Conservation (phyloP, 108 stramenopile genomes). For the Fragilaria radians region DNA sequence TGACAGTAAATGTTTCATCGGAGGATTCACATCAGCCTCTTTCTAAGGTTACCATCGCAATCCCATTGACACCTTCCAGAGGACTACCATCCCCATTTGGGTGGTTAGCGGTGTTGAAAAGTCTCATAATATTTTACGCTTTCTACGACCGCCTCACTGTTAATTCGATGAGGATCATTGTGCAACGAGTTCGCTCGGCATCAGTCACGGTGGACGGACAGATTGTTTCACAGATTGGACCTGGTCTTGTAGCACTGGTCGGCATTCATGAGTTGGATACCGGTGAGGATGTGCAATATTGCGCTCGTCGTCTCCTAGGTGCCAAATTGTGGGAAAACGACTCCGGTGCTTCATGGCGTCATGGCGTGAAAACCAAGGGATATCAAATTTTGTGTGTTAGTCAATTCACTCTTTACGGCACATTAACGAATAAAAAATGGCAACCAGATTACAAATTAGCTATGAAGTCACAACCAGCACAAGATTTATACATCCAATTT, state of each 20-base stretch:
- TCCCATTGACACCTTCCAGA: too few species aligned
- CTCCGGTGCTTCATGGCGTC: conserved; percentile 56
- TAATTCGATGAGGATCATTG: conserved; percentile 66
- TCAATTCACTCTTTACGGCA: conserved; percentile 87
- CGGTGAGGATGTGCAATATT: conserved; percentile 56
- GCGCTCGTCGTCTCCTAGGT: conserved; percentile 56
- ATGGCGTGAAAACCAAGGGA: conserved; percentile 62
- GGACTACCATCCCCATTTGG: too few species aligned
- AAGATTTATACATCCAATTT: conserved; percentile 59
- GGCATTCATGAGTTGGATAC: conserved; percentile 75
- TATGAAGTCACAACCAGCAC: conserved; percentile 68
- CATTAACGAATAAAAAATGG: conserved; percentile 60
- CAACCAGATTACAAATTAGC: conserved; percentile 81
- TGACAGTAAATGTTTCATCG: too few species aligned
- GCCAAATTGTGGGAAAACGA: conserved; percentile 82
- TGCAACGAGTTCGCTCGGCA: conserved; percentile 82
- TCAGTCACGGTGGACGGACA: conserved; percentile 71
- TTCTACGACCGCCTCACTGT: too few species aligned
- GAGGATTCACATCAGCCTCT: too few species aligned
- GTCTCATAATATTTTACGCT: too few species aligned
- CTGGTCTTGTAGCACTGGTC: conserved; percentile 64
- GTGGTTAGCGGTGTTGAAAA: too few species aligned
- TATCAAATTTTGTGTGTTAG: conserved; percentile 70
- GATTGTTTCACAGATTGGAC: conserved; percentile 68
- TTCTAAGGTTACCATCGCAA: too few species aligned